These are phyloP conservation scores for Dichotomopilus funicola DNA, from an alignment of 2,329 filamentous ascomycete species.

Conservation along the genomic window DNA sequence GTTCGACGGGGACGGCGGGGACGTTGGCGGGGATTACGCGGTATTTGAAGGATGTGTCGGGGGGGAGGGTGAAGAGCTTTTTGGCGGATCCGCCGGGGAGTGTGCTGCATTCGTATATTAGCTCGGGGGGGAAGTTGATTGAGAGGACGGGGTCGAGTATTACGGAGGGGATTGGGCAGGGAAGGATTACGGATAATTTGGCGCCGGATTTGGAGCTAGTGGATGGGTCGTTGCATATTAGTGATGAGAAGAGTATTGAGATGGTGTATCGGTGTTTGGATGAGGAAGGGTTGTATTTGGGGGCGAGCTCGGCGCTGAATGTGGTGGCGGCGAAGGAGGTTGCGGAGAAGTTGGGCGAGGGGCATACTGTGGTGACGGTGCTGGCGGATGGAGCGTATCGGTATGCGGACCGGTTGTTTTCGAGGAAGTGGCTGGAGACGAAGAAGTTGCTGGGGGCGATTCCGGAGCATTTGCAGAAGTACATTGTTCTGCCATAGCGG, in stretches of 20 bases:
- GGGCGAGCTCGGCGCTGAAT: slow-evolving; percentile 88
- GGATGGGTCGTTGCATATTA: slow-evolving; percentile 77
- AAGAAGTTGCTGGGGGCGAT: slow-evolving; percentile 80
- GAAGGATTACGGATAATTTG: slow-evolving; percentile 92
- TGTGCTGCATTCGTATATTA: slow-evolving; percentile 87
- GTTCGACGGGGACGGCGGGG: slow-evolving; percentile 86
- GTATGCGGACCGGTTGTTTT: slow-evolving; percentile 92
- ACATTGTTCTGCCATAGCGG: slow-evolving; percentile 76
- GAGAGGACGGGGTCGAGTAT: slow-evolving; percentile 82
- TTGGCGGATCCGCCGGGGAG: slow-evolving; percentile 91
- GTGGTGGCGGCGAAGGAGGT: slow-evolving; percentile 94
- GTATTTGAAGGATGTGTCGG: slow-evolving; percentile 77
- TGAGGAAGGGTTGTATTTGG: slow-evolving; percentile 91
- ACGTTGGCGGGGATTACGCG: slow-evolving; percentile 84
- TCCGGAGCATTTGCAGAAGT: slow-evolving; percentile 80
- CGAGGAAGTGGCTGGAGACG: slow-evolving; percentile 77
- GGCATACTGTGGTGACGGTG: slow-evolving; percentile 87
- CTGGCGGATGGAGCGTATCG: slow-evolving; percentile 95
- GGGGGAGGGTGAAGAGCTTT: slow-evolving; percentile 75
- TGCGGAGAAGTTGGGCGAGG: slow-evolving; percentile 80
- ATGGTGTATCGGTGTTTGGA: slow-evolving; percentile 97
- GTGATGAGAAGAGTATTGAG: slow-evolving; percentile 89
- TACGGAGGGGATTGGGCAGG: slow-evolving; percentile 96
- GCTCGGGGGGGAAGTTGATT: slow-evolving; percentile 72
- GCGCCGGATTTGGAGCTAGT: slow-evolving; percentile 75